Percentiles rank a stretch among this genome's conserved stretches.
Conservation (phyloP, 768 basidiomycete species). For the Mycena capillaripes region DNA sequence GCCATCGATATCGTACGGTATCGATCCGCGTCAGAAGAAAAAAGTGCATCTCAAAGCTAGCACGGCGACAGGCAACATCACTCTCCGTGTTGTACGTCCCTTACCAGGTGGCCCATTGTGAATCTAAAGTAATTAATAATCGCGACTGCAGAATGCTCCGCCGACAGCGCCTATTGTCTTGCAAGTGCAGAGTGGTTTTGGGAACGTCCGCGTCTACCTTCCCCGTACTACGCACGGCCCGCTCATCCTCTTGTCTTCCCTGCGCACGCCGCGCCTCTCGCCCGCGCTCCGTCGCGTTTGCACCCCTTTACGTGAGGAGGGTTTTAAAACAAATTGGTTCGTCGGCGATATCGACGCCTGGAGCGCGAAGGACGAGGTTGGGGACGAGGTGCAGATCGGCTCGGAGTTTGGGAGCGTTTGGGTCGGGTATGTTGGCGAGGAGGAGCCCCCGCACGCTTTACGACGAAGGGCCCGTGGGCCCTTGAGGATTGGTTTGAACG, state of each 20-base stretch:
- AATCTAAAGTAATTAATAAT: background rate
- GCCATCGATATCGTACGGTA: background rate
- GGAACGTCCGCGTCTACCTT: constrained; percentile 12
- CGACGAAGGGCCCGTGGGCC: background rate
- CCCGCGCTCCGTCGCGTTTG: background rate
- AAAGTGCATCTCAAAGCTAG: background rate
- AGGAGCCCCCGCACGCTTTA: background rate
- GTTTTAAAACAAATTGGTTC: constrained; percentile 1
- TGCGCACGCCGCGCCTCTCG: constrained; percentile 14
- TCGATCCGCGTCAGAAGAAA: background rate
- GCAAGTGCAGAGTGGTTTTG: background rate
- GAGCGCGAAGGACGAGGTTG: background rate
- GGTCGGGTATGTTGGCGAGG: constrained; percentile 23
- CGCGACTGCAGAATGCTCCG: background rate
- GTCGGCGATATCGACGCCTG: constrained; percentile 18
- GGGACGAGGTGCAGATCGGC: background rate
- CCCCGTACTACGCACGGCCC: constrained; percentile 16
- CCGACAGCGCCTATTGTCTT: background rate
- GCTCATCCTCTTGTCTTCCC: constrained; percentile 5
- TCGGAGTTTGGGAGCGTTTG: constrained; percentile 8
- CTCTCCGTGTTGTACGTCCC: constrained; percentile 2
- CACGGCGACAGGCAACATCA: constrained; percentile 3
- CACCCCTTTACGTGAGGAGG: constrained; percentile 3
- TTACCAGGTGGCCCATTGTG: background rate
- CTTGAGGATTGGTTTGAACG: background rate